Evolutionary conservation across 164 flowering plant genomes (phyloP), one percentile per base, ranked within the genome.

Genomic region (Cinnamomum chago): DNA sequence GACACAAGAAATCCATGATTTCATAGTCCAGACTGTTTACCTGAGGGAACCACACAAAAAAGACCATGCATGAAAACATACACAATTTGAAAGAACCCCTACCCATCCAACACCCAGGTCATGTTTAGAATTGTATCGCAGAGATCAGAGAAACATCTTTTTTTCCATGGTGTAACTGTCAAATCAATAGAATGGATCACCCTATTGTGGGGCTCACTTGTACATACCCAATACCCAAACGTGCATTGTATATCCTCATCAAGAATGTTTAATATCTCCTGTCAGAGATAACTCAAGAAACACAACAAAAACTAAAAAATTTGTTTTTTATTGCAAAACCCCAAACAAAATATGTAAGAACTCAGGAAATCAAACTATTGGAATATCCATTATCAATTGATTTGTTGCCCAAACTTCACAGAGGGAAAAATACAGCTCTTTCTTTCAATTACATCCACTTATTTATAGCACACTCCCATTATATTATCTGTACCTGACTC

Each of bases 401-500:
- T 10, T 15, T 55, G 60, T 55, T 15, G 60, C 17, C 5, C 60
- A 15, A 12, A 18, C n/a, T 7, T 55, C 60, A 55, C 3, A 5
- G 35, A 30, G 35, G 35, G n/a, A 55, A 15, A 55, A 55, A 12
- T 55, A 55, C 7, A 55, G 60, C 60, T 64, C 40, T 47, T 40
- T 40, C 27, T 72, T 65, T 11, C 2, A 68, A 20, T 47, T n/a
- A 22, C 23, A 18, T 23, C n/a, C n/a, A n/a, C n/a, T n/a, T n/a
- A n/a, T n/a, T n/a, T n/a, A n/a, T n/a, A n/a, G n/a, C n/a, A 68
- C 25, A n/a, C 22, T 17, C 13, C 10, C 3, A 5, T 25, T 65
- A 20, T 27, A 51, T 1, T 23, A 28, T 65, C 35, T 74, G 70
- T 70, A 95, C 98, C 98, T 89, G 85, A 95, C 98, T 88, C 97